Evolutionary conservation across 345 rosid species (phyloP), one percentile per base, ranked within the genome.

Genomic region (Viola odorata): DNA sequence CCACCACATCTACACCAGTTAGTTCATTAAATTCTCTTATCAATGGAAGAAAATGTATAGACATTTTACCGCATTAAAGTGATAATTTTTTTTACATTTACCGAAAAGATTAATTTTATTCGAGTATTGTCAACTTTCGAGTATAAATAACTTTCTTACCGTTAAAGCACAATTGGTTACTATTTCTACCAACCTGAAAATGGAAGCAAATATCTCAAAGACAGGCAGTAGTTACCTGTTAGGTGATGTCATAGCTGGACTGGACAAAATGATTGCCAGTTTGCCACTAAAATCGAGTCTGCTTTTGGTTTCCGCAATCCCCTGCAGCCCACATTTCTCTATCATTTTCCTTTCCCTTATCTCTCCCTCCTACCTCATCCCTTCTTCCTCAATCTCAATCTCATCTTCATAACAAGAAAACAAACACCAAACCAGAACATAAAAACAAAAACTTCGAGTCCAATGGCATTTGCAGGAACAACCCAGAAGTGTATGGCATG

Each of bases 401-500:
- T 51, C 16, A 15, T 64, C 39, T 14, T 1, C 10, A 17, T 45
- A 10, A 41, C 44, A 17, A 16, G 48, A 11, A 41, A 62, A 11
- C 41, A 63, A 42, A 41, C 15, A 54, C 37, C 12, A 54, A 37
- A 41, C n/a, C 8, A 45, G 9, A 4, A 13, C 8, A 14, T 45
- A 7, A 32, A 3, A 14, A 13, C 9, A 11, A 11, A 45, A 40
- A 9, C 53, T 13, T 58, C 12, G 36, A 17, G 53, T 37, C 39
- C 36, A 23, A 53, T 90, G 99, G 95, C 99, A 45, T 94, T 94
- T 71, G 97, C 97, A 74, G 99, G 99, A 80, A 94, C 97, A 67
- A 90, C 88, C 64, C 97, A 94, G 86, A 94, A 90, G 77, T 94
- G 99, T 73, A 94, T 83, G 97, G 92, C 99, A 16, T 90, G 99